Conservation (phyloP, 352 stramenopile species). For the Elongisporangium undulatum region DNA sequence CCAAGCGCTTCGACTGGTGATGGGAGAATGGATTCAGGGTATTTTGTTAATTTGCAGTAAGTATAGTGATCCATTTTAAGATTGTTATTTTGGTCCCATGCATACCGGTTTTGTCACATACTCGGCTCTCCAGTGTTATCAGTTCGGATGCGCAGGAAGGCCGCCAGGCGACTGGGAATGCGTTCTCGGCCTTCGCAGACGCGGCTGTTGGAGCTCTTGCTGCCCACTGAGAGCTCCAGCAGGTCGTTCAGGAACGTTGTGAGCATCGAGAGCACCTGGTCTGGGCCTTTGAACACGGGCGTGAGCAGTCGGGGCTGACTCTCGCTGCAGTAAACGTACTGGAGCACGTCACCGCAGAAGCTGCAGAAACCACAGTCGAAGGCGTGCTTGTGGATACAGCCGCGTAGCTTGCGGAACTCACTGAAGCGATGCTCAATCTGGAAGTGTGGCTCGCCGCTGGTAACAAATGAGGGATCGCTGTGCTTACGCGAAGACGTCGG, state of each 20-base stretch:
- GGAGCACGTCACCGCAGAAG: conserved; percentile 23
- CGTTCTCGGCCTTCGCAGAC: conserved; percentile 33
- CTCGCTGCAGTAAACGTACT: too few species aligned
- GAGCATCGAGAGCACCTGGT: conserved; percentile 21
- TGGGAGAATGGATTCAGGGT: background rate
- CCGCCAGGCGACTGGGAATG: conserved; percentile 29
- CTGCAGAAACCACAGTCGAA: conserved; percentile 24
- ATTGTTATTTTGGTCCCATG: background rate
- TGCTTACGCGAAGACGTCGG: conserved; percentile 19
- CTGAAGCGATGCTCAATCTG: conserved; percentile 27
- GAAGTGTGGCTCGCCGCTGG: conserved; percentile 23
- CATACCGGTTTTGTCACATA: background rate
- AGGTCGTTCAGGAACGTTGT: conserved; percentile 27
- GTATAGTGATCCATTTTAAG: background rate
- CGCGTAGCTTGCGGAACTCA: conserved; percentile 36
- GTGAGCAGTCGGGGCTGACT: too few species aligned
- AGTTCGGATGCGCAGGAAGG: conserved; percentile 15
- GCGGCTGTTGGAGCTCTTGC: conserved; percentile 21
- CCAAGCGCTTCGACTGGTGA: conserved; percentile 18
- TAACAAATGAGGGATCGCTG: conserved; percentile 4
- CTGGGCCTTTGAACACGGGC: conserved; percentile 22
- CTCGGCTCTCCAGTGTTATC: background rate
- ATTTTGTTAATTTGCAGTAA: background rate
- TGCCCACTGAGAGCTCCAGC: conserved; percentile 23
- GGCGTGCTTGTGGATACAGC: conserved; percentile 34